These are phyloP conservation scores for Blastobotrys persicus DNA, from an alignment of 1,139 yeast species.

Conservation along the genomic window DNA sequence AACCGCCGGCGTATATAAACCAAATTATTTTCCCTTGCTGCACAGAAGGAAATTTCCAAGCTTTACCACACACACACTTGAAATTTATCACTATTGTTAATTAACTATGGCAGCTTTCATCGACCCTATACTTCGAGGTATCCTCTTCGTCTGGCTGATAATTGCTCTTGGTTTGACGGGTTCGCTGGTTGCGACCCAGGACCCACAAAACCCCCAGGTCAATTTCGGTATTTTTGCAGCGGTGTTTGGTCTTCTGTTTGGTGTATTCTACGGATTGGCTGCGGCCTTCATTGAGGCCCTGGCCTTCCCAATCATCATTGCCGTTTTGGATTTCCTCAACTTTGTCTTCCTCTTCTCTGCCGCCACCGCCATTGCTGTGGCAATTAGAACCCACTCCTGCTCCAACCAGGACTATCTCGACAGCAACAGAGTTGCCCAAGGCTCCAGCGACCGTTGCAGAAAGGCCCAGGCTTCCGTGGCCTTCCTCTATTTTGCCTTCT, in stretches of 20 bases:
- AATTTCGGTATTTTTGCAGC: constrained; percentile 84
- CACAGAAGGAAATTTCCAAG: too few species aligned
- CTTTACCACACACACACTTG: background rate
- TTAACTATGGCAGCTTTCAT: constrained; percentile 52
- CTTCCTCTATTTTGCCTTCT: constrained; percentile 84
- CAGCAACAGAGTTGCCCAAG: constrained; percentile 68
- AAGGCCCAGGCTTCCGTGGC: constrained; percentile 90
- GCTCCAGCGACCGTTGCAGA: constrained; percentile 82
- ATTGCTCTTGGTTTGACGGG: constrained; percentile 83
- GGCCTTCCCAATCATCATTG: constrained; percentile 83
- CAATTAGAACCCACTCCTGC: constrained; percentile 84
- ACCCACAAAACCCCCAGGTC: constrained; percentile 68
- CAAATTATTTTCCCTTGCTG: background rate
- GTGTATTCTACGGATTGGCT: constrained; percentile 71
- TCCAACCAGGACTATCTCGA: constrained; percentile 60
- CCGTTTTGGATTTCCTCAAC: constrained; percentile 78
- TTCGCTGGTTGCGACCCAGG: constrained; percentile 68
- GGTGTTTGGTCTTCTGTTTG: constrained; percentile 78
- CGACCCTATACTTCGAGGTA: constrained; percentile 68
- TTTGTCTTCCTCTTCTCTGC: constrained; percentile 90
- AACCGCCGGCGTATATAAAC: constrained; percentile 5
- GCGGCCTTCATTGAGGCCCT: constrained; percentile 77
- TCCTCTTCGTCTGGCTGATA: constrained; percentile 72
- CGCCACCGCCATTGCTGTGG: constrained; percentile 92
- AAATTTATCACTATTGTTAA: background rate